Conservation (phyloP, 2,329 filamentous ascomycete species). For the Cladosporium austrohemisphaericum region DNA sequence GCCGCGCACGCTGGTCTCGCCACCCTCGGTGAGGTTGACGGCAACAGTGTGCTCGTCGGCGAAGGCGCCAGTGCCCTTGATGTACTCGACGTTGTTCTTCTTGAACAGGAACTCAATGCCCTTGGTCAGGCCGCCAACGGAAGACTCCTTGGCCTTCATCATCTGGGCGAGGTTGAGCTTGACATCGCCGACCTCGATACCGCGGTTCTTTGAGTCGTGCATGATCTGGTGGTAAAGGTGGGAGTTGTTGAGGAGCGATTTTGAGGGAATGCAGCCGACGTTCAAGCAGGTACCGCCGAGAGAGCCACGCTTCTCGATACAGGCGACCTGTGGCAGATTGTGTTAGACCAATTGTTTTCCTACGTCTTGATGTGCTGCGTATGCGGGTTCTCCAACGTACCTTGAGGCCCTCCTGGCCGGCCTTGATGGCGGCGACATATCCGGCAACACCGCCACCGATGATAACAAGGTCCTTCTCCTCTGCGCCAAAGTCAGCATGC, state of each 20-base stretch:
- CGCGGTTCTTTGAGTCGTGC: conserved; percentile 94
- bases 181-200: conserved; percentile 95
- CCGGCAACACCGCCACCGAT: conserved; percentile 97
- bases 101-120: conserved; percentile 97
- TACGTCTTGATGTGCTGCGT: conserved; percentile 8
- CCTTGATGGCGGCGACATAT: conserved; percentile 98
- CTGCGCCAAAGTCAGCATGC: conserved; percentile 47
- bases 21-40: conserved; percentile 84
- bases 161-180: conserved; percentile 92
- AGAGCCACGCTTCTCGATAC: conserved; percentile 95
- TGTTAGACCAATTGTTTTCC: neutral
- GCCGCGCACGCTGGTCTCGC: conserved; percentile 77
- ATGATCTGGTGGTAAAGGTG: conserved; percentile 96
- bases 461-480: conserved; percentile 95
- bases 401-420: conserved; percentile 94
- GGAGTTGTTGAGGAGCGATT: conserved; percentile 99
- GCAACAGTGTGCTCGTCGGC: conserved; percentile 75
- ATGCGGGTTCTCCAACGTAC: conserved; percentile 45
- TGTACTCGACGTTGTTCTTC: conserved; percentile 98
- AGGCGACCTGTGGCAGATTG: conserved; percentile 64
- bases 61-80: conserved; percentile 89
- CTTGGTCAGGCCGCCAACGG: conserved; percentile 85
- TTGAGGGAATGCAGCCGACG: conserved; percentile 98
- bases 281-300: conserved; percentile 63
- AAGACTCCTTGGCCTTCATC: conserved; percentile 98